These are phyloP conservation scores for Venturia pyrina DNA, from an alignment of 2,329 filamentous ascomycete genomes.

Conservation along the genomic window DNA sequence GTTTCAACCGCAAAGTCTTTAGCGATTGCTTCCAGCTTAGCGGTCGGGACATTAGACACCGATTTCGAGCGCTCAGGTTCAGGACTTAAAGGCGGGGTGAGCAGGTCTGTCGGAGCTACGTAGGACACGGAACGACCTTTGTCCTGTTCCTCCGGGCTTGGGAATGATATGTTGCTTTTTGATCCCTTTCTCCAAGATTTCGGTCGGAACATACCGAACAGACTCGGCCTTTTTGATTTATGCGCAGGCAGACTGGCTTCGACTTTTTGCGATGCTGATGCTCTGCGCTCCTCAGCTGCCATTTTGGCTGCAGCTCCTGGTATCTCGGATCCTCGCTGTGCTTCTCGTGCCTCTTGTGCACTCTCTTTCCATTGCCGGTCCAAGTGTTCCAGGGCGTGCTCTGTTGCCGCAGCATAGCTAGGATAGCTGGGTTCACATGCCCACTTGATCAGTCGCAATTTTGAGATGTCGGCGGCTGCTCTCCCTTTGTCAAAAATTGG, in stretches of 20 bases:
- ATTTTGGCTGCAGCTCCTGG: slow-evolving; percentile 5
- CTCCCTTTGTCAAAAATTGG: slow-evolving; percentile 24
- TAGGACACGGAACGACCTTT: slow-evolving; percentile 9
- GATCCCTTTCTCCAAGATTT: slow-evolving; percentile 9
- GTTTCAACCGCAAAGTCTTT: background rate
- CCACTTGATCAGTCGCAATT: slow-evolving; percentile 35
- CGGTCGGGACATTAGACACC: background rate
- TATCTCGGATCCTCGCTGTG: background rate
- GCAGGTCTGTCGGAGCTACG: background rate
- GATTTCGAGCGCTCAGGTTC: slow-evolving; percentile 11
- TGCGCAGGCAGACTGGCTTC: background rate
- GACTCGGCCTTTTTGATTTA: background rate
- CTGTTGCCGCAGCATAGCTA: slow-evolving; percentile 32
- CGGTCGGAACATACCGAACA: slow-evolving; percentile 5
- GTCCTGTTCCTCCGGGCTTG: background rate
- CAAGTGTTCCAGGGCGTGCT: slow-evolving; percentile 35
- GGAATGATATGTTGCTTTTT: background rate
- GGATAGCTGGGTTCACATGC: slow-evolving; percentile 33
- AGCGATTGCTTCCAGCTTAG: background rate
- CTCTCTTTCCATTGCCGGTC: slow-evolving; percentile 15
- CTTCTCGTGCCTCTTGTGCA: slow-evolving; percentile 10
- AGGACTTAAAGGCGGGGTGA: slow-evolving; percentile 8
- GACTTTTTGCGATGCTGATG: background rate
- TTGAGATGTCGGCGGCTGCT: slow-evolving; percentile 28
- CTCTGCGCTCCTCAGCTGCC: background rate